Conservation (phyloP, 768 basidiomycete species). For the Pulveroboletus sp. region DNA sequence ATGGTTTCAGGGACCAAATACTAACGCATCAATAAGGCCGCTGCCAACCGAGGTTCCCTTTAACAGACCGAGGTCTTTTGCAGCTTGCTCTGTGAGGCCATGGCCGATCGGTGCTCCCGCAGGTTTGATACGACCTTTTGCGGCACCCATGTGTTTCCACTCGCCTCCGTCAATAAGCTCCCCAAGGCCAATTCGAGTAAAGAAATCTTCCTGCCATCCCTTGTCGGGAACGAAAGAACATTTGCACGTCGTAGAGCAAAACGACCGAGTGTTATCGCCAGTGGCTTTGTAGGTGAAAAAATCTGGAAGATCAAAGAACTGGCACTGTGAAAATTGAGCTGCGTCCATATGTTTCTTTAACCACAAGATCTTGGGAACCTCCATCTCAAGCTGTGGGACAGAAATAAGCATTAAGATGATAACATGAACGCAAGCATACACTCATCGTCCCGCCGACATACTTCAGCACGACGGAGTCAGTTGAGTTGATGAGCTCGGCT, state of each 20-base stretch:
- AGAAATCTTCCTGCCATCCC: slow-evolving; percentile 92
- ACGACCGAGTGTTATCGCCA: slow-evolving; percentile 64
- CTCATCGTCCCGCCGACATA: slow-evolving; percentile 98
- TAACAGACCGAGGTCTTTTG: slow-evolving; percentile 78
- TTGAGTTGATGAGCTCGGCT: slow-evolving; percentile 85
- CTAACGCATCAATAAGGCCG: slow-evolving; percentile 92
- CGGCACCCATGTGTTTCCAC: slow-evolving; percentile 74
- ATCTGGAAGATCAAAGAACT: slow-evolving; percentile 93
- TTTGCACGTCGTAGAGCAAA: slow-evolving; percentile 95
- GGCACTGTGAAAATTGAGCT: slow-evolving; percentile 66
- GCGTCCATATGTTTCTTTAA: slow-evolving; percentile 84
- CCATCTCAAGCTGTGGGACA: slow-evolving; percentile 86
- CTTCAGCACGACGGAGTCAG: slow-evolving; percentile 80
- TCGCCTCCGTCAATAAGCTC: slow-evolving; percentile 60
- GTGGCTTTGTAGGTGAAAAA: slow-evolving; percentile 95
- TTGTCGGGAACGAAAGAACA: slow-evolving; percentile 84
- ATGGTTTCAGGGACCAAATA: slow-evolving; percentile 1
- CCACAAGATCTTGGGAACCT: slow-evolving; percentile 97
- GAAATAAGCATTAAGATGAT: slow-evolving; percentile 4
- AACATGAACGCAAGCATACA: slow-evolving; percentile 40
- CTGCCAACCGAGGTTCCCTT: slow-evolving; percentile 93
- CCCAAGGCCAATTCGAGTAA: slow-evolving; percentile 76
- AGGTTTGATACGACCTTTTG: slow-evolving; percentile 63
- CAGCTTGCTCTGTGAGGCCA: slow-evolving; percentile 77
- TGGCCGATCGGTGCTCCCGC: slow-evolving; percentile 83